Base-by-base conservation (phyloP, 257 asterid genomes). In the Fraxinus quadrangulata region DNA sequence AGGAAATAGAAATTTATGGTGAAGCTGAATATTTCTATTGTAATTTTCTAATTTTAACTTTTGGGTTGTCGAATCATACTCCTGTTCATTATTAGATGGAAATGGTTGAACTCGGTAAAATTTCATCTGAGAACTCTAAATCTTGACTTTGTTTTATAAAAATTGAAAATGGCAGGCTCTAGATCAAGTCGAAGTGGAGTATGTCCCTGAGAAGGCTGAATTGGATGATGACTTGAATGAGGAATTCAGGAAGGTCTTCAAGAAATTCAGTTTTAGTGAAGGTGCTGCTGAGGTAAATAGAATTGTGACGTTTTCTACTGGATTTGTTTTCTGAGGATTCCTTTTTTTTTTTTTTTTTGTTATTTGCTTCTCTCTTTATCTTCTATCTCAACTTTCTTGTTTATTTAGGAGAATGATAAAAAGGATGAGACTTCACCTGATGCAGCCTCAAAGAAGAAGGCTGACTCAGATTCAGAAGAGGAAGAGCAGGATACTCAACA, bases 181-280 rank as follows among this genome's bases (percentile, higher is more conserved):
- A 75, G 94, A 82, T 84, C 88, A 71, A 19, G 96, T 95, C 72
- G 99, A 89, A 87, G 82, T 93, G 76, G 99, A 95, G 82, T 95
- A 90, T 87, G 92, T 95, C 11, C 97, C 97, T 19, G 99, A 93
- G 73, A 90, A 84, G 84, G 96, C 92, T 14, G 96, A 91, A 73
- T 79, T 92, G 56, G 93, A 86, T 70, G 98, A 90, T 45, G 77
- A 79, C 69, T 77, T 87, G 81, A 87, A 89, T 78, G 97, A 92
- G 67, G 98, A 92, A 81, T 90, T 92, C 86, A 83, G 92, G 79
- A 93, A 90, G 87, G 86, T 95, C 77, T 92, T 95, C 30, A 96
- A 95, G 90, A 95, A 93, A 88, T 93, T 95, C 87, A 90, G 67
- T 70, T 91, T 92, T 67, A 74, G 59, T 47, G 94, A 86, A 39